Base-by-base conservation (phyloP, 805 yeast genomes). In the Torulaspora franciscae region DNA sequence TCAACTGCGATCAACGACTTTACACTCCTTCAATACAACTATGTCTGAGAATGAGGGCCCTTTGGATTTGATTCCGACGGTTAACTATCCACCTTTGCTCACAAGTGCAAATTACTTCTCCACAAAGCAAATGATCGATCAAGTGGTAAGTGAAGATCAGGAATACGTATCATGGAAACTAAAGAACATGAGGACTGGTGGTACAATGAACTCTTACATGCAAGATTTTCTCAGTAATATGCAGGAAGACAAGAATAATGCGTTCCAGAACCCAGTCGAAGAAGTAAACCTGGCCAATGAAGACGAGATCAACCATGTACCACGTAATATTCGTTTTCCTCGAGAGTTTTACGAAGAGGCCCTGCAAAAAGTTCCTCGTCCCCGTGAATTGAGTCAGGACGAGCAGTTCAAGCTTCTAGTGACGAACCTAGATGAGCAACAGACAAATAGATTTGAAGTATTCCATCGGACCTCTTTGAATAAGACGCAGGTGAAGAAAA, bases 391-490 rank as follows among this genome's bases (percentile, higher is more conserved):
- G 42, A 68, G 63, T 17, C 73, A 78, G 42, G 83, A 80, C 49
- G 86, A 83, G 33, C 71, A 75, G 46, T 73, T 78, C 44, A 71
- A 80, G 43, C 57, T 88, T 23, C 69, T 90, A 50, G 75, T 89
- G 47, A 78, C 86, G 15, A 79, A 81, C 51, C 77, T 91, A 61
- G 83, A 84, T 51, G 77, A 77, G n/a, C 85, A 81, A 24, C 97
- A 91, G 60, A 81, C 85, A 81, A 81, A 82, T 46, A 67, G 96
- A 41, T 91, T 88, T 64, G 96, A 89, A 61, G 85, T 84, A 17
- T 89, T 81, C 65, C 75, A 96, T 52, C 72, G 98, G 54, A 82
- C 95, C 32, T 79, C 83, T 33, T 62, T 84, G 44, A 81, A 80
- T 54, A 80, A 83, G 49, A 76, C 81, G 3, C 85, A 90, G 3